phyloP scores from a whole-genome alignment of 257 asterid genomes.

The Echium plantagineum region DNA sequence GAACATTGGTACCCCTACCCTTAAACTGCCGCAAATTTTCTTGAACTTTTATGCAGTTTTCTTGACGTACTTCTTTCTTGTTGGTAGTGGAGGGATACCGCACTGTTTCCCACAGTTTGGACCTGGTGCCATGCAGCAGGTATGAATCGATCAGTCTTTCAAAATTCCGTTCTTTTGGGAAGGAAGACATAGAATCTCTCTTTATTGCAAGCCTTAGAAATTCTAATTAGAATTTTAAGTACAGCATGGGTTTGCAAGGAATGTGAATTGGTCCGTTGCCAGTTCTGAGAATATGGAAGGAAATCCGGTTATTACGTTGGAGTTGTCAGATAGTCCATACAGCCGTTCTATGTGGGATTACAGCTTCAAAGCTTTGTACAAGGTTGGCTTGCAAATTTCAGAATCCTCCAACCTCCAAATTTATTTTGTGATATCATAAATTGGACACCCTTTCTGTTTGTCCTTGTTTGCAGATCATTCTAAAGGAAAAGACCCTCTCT shows the following conservation, averaged over 20 bases:
- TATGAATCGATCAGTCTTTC: slow-evolving; percentile 8
- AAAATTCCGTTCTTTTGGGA: neutral
- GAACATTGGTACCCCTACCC: neutral
- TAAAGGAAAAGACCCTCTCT: slow-evolving; percentile 52
- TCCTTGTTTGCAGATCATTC: slow-evolving; percentile 47
- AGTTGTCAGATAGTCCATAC: slow-evolving; percentile 82
- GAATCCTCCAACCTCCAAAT: neutral
- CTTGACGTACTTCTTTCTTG: slow-evolving; percentile 1
- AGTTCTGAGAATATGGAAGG: slow-evolving; percentile 63
- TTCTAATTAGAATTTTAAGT: slow-evolving; percentile 14
- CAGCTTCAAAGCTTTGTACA: slow-evolving; percentile 76
- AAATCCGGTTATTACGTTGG: slow-evolving; percentile 62
- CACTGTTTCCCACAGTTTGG: slow-evolving; percentile 99
- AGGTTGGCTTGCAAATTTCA: slow-evolving; percentile 30
- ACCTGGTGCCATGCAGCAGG: slow-evolving; percentile 95
- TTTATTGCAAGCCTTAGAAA: slow-evolving; percentile 12
- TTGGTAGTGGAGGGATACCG: slow-evolving; percentile 88
- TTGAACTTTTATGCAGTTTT: neutral
- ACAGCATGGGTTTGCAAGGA: slow-evolving; percentile 99
- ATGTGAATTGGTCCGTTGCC: slow-evolving; percentile 61
- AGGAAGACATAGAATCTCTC: neutral
- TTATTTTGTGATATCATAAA: neutral
- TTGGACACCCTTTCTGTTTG: slow-evolving; percentile 2
- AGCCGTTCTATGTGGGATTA: slow-evolving; percentile 97
- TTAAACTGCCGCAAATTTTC: neutral